Conservation (phyloP, 495 filamentous ascomycete species). For the Neurospora sp. region DNA sequence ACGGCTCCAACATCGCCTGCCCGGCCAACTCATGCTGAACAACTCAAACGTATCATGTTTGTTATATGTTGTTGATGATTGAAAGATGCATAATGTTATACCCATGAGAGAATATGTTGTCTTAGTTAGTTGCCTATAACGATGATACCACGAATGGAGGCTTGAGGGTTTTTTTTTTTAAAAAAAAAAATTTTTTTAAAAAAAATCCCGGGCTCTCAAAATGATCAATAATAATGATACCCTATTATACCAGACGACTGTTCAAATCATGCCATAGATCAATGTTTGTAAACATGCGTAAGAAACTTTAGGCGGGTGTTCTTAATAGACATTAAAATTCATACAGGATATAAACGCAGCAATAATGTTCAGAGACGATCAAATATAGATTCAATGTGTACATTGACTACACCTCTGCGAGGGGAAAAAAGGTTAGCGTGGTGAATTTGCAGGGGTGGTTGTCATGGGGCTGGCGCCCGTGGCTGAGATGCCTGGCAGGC, state of each 20-base stretch:
- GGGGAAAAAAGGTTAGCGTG: too few species aligned
- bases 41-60: neutral
- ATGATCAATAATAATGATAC: neutral
- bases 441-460: too few species aligned
- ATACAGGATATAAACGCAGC: too few species aligned
- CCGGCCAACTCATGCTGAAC: slow-evolving; percentile 23
- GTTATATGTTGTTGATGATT: neutral
- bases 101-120: neutral
- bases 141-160: neutral
- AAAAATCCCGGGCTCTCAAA: neutral
- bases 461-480: too few species aligned
- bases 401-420: too few species aligned
- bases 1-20: slow-evolving; percentile 41
- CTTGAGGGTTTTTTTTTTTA: too few species aligned
- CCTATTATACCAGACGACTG: neutral
- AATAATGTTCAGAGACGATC: too few species aligned
- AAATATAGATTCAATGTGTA: neutral
- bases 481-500: too few species aligned
- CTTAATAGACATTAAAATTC: too few species aligned
- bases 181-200: neutral
- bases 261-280: neutral
- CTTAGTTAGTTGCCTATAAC: neutral
- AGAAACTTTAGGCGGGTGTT: too few species aligned
- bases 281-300: too few species aligned
- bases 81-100: neutral